Evolutionary conservation across 208 protist species (phyloP).

Genomic region (Trypanosoma scelopori): DNA sequence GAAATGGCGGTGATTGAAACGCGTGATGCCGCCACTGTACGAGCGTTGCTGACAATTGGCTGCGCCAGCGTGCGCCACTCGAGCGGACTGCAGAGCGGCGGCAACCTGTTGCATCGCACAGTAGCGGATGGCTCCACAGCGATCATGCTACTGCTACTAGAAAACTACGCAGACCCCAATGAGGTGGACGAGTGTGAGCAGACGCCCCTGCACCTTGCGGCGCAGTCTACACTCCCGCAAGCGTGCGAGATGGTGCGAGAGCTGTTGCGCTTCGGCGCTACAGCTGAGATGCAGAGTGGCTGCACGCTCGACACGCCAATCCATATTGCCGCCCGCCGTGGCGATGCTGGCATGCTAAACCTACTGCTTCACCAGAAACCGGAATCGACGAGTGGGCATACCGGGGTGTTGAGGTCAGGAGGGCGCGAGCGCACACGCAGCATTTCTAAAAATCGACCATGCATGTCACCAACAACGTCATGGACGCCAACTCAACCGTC

Average conservation of each 20-base stretch:
- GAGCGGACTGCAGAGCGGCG: conserved; percentile 49
- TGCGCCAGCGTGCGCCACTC: conserved; percentile 45
- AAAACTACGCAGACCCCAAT: conserved; percentile 67
- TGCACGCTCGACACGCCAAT: conserved; percentile 56
- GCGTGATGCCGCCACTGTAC: conserved; percentile 30
- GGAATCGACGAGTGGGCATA: not conserved
- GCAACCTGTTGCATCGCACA: conserved; percentile 58
- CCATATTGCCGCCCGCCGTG: conserved; percentile 50
- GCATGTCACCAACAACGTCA: not conserved
- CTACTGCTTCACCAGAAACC: conserved; percentile 23
- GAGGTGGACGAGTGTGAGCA: conserved; percentile 60
- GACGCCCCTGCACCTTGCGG: conserved; percentile 61
- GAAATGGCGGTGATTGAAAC: conserved; percentile 62
- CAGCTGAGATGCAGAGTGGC: conserved; percentile 47
- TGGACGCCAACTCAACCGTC: not conserved
- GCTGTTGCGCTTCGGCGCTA: conserved; percentile 54
- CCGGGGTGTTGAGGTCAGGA: not conserved
- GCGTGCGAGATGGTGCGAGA: conserved; percentile 34
- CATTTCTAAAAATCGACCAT: not conserved
- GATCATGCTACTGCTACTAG: conserved; percentile 48
- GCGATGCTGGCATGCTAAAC: conserved; percentile 24
- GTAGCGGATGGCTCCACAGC: conserved; percentile 40
- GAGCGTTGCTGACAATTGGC: conserved; percentile 47
- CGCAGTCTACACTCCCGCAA: conserved; percentile 13
- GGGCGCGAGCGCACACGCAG: not conserved